Percentiles rank a stretch among this genome's conserved stretches.
phyloP scores from a whole-genome alignment of 768 basidiomycete genomes.

The Punctularia strigosozonata region DNA sequence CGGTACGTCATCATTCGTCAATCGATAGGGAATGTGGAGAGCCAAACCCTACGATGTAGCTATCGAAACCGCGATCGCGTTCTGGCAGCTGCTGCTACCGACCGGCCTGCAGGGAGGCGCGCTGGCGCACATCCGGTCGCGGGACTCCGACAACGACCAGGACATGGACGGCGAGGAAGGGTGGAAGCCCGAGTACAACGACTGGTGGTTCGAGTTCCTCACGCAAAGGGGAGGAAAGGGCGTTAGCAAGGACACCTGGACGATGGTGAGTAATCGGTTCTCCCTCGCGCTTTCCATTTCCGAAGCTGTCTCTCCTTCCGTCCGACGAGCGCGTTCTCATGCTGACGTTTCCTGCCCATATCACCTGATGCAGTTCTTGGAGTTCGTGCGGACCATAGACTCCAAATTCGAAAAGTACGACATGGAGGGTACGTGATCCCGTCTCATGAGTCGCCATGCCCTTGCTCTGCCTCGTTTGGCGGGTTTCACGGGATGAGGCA shows the following conservation, averaged over 20 bases:
- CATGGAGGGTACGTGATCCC: conserved; percentile 43
- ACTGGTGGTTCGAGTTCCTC: conserved; percentile 78
- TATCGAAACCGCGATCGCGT: conserved; percentile 60
- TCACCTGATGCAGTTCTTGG: conserved; percentile 46
- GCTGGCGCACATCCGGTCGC: conserved; percentile 29
- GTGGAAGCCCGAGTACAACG: conserved; percentile 50
- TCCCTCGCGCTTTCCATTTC: not conserved
- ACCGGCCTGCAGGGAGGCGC: conserved; percentile 61
- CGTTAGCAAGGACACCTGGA: conserved; percentile 83
- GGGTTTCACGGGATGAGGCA: not conserved
- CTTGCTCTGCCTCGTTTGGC: conserved; percentile 2
- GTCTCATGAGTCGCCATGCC: not conserved
- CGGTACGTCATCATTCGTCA: conserved; percentile 28
- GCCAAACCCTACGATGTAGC: conserved; percentile 21
- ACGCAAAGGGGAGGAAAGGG: conserved; percentile 54
- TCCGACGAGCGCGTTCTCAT: not conserved
- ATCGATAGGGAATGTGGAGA: not conserved
- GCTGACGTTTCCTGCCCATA: not conserved
- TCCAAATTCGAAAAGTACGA: conserved; percentile 63
- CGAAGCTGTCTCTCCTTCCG: not conserved
- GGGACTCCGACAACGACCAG: conserved; percentile 34
- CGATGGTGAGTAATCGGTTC: conserved; percentile 46
- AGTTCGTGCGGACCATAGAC: conserved; percentile 70
- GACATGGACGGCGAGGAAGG: conserved; percentile 26
- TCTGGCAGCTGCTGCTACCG: conserved; percentile 70